Conservation (phyloP, 2,329 filamentous ascomycete species). For the Thelonectria olida region DNA sequence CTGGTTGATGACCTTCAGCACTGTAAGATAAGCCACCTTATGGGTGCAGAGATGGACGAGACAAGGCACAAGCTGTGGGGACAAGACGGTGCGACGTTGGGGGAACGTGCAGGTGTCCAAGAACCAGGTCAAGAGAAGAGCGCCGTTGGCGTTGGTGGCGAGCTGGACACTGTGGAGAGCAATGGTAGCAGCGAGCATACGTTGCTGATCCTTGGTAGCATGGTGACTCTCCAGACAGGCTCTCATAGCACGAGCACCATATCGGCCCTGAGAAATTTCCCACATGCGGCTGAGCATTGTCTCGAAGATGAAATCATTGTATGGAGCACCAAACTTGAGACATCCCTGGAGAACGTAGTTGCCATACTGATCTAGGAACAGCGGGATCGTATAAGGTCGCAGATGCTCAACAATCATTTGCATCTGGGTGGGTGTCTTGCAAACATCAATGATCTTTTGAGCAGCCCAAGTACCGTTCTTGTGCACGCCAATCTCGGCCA, state of each 20-base stretch:
- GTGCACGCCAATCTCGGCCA: constrained; percentile 96
- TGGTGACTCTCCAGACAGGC: constrained; percentile 97
- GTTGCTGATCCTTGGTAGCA: constrained; percentile 92
- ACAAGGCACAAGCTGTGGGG: constrained; percentile 90
- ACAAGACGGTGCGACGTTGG: constrained; percentile 87
- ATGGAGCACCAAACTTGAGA: constrained; percentile 87
- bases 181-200: constrained; percentile 92
- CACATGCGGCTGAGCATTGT: constrained; percentile 94
- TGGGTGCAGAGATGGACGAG: constrained; percentile 96
- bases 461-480: constrained; percentile 99
- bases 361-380: constrained; percentile 97
- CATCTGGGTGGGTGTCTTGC: constrained; percentile 86
- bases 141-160: constrained; percentile 95
- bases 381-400: constrained; percentile 84
- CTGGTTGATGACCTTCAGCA: constrained; percentile 98
- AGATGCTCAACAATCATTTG: constrained; percentile 83
- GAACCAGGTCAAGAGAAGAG: constrained; percentile 95
- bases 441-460: constrained; percentile 98
- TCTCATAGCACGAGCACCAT: constrained; percentile 94
- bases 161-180: constrained; percentile 97
- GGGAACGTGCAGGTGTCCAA: constrained; percentile 98
- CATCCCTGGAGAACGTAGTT: constrained; percentile 99
- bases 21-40: constrained; percentile 97
- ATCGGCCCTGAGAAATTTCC: constrained; percentile 92
- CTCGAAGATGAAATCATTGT: constrained; percentile 97